Conservation (phyloP, 768 basidiomycete species). For the Thelephora aurantiotincta region DNA sequence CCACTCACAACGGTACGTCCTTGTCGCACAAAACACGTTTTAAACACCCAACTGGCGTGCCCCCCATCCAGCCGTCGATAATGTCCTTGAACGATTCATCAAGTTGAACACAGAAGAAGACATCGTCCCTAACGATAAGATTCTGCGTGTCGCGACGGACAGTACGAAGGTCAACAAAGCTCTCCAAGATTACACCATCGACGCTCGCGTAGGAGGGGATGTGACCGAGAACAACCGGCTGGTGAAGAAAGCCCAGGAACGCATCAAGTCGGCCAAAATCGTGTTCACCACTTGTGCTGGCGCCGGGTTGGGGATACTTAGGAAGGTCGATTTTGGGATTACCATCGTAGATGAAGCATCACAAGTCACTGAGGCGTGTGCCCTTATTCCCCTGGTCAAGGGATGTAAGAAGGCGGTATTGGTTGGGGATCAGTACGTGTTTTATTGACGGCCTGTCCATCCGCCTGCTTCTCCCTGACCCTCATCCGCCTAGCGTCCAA, state of each 20-base stretch:
- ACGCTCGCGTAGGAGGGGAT: constrained; percentile 51
- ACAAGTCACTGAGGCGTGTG: constrained; percentile 52
- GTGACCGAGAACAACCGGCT: constrained; percentile 43
- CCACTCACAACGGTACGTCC: constrained; percentile 46
- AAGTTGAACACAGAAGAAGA: constrained; percentile 26
- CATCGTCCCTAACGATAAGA: constrained; percentile 37
- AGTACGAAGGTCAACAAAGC: constrained; percentile 43
- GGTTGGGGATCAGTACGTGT: constrained; percentile 56
- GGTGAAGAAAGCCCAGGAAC: constrained; percentile 41
- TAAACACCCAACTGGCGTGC: no score
- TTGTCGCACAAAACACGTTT: background rate
- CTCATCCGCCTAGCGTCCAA: constrained; percentile 33
- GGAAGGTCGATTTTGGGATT: constrained; percentile 41
- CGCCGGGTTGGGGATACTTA: constrained; percentile 42
- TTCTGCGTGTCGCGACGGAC: constrained; percentile 59
- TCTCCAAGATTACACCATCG: constrained; percentile 45
- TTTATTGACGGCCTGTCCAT: background rate
- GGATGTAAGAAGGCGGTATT: constrained; percentile 42
- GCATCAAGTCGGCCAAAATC: constrained; percentile 40
- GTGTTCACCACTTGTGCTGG: constrained; percentile 58
- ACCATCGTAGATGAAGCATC: constrained; percentile 60
- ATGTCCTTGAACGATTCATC: constrained; percentile 51
- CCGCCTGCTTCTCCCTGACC: background rate
- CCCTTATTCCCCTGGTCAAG: constrained; percentile 55
- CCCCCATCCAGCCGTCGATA: constrained; percentile 49